Conservation (phyloP, 768 basidiomycete genomes). For the Phlebiopsis gigantea region DNA sequence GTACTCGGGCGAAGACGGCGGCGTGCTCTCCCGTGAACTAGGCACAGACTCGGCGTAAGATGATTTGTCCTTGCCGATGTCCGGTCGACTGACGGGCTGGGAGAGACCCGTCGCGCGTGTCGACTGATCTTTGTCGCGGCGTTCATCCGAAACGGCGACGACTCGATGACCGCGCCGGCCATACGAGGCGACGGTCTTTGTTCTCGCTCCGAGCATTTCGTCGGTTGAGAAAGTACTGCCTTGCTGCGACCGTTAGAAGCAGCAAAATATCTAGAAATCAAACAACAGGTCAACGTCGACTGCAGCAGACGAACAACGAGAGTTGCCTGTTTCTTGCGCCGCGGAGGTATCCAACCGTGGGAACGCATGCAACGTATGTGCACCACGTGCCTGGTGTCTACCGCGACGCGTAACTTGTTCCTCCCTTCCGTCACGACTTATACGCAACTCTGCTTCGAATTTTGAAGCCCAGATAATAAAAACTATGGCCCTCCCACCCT, state of each 20-base stretch:
- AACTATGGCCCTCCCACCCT: constrained; percentile 71
- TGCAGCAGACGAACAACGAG: background rate
- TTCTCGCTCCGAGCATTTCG: constrained; percentile 24
- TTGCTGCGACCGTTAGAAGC: background rate
- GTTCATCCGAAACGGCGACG: constrained; percentile 22
- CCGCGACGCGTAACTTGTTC: constrained; percentile 4
- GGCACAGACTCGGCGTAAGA: background rate
- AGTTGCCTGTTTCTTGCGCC: background rate
- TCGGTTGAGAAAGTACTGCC: background rate
- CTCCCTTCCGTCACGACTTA: background rate
- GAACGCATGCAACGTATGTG: constrained; percentile 9
- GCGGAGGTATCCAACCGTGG: constrained; percentile 11
- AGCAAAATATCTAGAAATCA: background rate
- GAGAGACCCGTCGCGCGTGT: background rate
- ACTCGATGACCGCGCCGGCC: constrained; percentile 27
- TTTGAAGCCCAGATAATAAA: background rate
- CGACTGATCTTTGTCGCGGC: background rate
- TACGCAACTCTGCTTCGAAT: background rate
- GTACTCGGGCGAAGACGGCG: constrained; percentile 6
- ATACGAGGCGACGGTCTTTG: constrained; percentile 29
- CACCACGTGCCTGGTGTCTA: constrained; percentile 14
- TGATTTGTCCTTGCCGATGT: background rate
- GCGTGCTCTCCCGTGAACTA: background rate
- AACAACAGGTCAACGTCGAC: background rate
- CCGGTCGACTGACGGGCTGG: background rate